phyloP scores from a whole-genome alignment of 2,329 filamentous ascomycete genomes.

The Aphanoascus verrucosus region DNA sequence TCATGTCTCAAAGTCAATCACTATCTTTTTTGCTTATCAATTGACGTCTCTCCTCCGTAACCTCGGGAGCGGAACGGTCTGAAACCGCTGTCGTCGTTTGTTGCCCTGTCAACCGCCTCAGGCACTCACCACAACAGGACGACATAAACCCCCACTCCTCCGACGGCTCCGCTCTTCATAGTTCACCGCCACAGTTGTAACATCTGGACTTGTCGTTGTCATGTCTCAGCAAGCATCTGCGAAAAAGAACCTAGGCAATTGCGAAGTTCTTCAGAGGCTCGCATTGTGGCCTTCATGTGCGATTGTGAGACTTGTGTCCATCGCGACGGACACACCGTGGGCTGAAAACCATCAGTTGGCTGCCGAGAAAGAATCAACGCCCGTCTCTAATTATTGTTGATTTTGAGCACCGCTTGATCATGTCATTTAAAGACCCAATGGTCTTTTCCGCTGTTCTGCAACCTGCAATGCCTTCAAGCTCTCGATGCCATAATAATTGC shows the following conservation, averaged over 20 bases:
- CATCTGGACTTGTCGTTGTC: not conserved
- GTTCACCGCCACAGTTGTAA: not conserved
- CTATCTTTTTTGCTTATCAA: not conserved
- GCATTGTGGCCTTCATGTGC: too few species aligned
- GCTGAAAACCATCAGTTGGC: not conserved
- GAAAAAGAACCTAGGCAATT: not conserved
- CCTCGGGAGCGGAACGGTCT: not conserved
- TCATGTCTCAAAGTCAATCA: not conserved
- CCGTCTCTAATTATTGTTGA: too few species aligned
- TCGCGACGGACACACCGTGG: too few species aligned
- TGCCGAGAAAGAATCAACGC: too few species aligned
- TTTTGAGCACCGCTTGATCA: too few species aligned
- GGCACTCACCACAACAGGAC: not conserved
- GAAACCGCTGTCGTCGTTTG: not conserved
- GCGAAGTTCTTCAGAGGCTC: not conserved
- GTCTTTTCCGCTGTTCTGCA: too few species aligned
- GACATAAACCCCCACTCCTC: not conserved
- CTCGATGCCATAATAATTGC: too few species aligned
- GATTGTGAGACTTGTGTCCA: too few species aligned
- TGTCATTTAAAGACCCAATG: too few species aligned
- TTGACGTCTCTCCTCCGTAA: not conserved
- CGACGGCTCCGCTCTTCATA: not conserved
- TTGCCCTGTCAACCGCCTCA: slow-evolving; percentile 2
- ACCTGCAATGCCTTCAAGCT: too few species aligned
- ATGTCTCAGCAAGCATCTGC: not conserved